Percentiles rank a stretch among this genome's conserved stretches.
These are phyloP conservation scores for Sclerospora graminicola DNA, from an alignment of 352 stramenopile species.

Conservation along the genomic window DNA sequence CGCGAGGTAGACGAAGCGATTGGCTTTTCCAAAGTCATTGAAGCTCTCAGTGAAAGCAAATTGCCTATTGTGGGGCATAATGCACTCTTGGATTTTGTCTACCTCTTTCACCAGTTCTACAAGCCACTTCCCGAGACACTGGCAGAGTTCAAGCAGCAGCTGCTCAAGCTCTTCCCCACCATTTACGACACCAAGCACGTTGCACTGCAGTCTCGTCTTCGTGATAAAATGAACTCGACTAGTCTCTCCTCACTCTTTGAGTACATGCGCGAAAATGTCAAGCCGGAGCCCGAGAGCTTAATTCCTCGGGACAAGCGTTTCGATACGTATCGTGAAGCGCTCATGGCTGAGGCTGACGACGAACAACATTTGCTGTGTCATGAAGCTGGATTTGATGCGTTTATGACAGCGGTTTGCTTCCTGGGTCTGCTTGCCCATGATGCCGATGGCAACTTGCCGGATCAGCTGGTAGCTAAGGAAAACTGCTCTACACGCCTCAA, in stretches of 20 bases:
- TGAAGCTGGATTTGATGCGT: constrained; percentile 79
- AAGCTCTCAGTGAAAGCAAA: constrained; percentile 58
- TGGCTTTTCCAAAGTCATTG: constrained; percentile 72
- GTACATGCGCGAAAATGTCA: constrained; percentile 64
- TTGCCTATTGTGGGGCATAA: constrained; percentile 77
- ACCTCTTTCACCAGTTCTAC: constrained; percentile 80
- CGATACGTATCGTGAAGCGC: constrained; percentile 47
- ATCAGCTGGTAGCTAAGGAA: constrained; percentile 17
- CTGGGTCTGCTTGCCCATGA: constrained; percentile 55
- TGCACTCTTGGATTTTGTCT: constrained; percentile 75
- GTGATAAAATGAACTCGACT: constrained; percentile 48
- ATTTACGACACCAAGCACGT: constrained; percentile 81
- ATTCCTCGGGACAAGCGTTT: constrained; percentile 46
- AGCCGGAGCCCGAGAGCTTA: constrained; percentile 37
- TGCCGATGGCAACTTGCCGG: constrained; percentile 31
- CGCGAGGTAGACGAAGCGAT: constrained; percentile 58
- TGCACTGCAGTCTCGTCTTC: constrained; percentile 38
- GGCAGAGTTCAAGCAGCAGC: constrained; percentile 57
- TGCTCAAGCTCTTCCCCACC: constrained; percentile 55
- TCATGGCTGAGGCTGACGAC: constrained; percentile 37
- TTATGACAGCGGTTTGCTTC: constrained; percentile 79
- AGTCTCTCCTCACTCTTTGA: constrained; percentile 60
- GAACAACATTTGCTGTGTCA: constrained; percentile 56
- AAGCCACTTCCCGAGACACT: constrained; percentile 58
- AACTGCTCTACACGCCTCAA: constrained; percentile 24